These are phyloP conservation scores for Zygosaccharomyces pseudobailii DNA, from an alignment of 1,139 yeast species.

Conservation along the genomic window DNA sequence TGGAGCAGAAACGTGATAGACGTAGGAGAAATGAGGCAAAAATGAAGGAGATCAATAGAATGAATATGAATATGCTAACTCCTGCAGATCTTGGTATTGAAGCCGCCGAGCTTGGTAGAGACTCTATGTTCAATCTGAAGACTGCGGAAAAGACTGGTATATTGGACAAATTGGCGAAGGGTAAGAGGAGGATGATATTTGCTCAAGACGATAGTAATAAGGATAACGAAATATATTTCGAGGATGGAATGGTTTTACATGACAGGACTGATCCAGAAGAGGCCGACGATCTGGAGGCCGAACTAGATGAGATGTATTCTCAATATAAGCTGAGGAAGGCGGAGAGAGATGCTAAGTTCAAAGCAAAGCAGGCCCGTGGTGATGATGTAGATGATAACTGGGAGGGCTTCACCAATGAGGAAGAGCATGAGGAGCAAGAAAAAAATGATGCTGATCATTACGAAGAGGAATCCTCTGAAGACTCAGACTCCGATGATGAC, in stretches of 20 bases:
- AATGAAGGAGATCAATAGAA: constrained; percentile 82
- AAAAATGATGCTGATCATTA: constrained; percentile 40
- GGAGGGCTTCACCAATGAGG: constrained; percentile 67
- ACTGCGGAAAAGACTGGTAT: constrained; percentile 84
- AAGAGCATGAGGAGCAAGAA: constrained; percentile 38
- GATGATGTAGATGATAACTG: constrained; percentile 77
- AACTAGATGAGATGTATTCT: constrained; percentile 77
- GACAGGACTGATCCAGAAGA: constrained; percentile 43
- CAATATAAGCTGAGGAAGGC: constrained; percentile 68
- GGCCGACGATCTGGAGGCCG: constrained; percentile 69
- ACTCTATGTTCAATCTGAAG: constrained; percentile 75
- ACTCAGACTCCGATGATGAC: constrained; percentile 49
- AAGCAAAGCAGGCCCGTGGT: constrained; percentile 79
- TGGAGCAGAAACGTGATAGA: constrained; percentile 70
- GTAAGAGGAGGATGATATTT: constrained; percentile 76
- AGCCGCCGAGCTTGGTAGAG: constrained; percentile 79
- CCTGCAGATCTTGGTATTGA: constrained; percentile 92
- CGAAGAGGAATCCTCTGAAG: constrained; percentile 34
- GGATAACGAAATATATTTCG: constrained; percentile 50
- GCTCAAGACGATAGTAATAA: constrained; percentile 48
- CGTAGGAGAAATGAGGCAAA: constrained; percentile 76
- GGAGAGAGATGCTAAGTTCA: constrained; percentile 72
- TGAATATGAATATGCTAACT: constrained; percentile 95
- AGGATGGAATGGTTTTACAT: constrained; percentile 39
- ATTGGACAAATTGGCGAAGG: constrained; percentile 65